phyloP scores from a whole-genome alignment of 2,329 filamentous ascomycete species.

The Sarocladium brachiariae region DNA sequence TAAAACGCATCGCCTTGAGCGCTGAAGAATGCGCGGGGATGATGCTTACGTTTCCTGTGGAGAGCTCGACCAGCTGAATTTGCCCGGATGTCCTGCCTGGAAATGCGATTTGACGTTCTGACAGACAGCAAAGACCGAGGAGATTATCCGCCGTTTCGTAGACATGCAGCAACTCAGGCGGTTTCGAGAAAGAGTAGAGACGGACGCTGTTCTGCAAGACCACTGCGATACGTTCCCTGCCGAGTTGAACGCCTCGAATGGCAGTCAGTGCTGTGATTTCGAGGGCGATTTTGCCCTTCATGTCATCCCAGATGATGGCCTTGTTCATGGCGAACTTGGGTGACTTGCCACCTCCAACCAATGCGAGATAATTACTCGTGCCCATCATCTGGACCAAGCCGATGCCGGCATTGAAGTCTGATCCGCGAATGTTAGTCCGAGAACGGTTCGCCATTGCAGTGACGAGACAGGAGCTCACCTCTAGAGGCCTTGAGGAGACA shows the following conservation, averaged over 20 bases:
- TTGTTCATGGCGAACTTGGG: slow-evolving; percentile 87
- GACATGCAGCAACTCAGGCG: slow-evolving; percentile 60
- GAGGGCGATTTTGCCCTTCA: slow-evolving; percentile 62
- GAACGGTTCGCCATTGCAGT: slow-evolving; percentile 1
- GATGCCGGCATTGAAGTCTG: slow-evolving; percentile 75
- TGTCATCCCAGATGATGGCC: slow-evolving; percentile 88
- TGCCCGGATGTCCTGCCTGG: slow-evolving; percentile 85
- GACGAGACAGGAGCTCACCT: slow-evolving; percentile 23
- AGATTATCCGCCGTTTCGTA: slow-evolving; percentile 87
- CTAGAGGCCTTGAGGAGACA: slow-evolving; percentile 58
- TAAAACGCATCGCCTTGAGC: slow-evolving; percentile 72
- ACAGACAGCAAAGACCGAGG: slow-evolving; percentile 71
- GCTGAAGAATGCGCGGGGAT: slow-evolving; percentile 82
- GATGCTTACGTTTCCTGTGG: slow-evolving; percentile 79
- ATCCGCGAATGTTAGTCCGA: neutral
- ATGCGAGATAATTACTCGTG: slow-evolving; percentile 76
- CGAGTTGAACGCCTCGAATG: slow-evolving; percentile 72
- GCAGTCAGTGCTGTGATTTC: slow-evolving; percentile 78
- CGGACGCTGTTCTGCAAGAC: slow-evolving; percentile 76
- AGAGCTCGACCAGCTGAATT: slow-evolving; percentile 76
- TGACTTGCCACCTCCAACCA: slow-evolving; percentile 80
- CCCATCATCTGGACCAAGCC: slow-evolving; percentile 82
- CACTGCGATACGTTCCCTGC: slow-evolving; percentile 69
- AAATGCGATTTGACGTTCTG: slow-evolving; percentile 68
- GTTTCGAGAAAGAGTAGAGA: slow-evolving; percentile 71